These are phyloP conservation scores for Penicillium lividum DNA, from an alignment of 495 filamentous ascomycete species.

Conservation along the genomic window DNA sequence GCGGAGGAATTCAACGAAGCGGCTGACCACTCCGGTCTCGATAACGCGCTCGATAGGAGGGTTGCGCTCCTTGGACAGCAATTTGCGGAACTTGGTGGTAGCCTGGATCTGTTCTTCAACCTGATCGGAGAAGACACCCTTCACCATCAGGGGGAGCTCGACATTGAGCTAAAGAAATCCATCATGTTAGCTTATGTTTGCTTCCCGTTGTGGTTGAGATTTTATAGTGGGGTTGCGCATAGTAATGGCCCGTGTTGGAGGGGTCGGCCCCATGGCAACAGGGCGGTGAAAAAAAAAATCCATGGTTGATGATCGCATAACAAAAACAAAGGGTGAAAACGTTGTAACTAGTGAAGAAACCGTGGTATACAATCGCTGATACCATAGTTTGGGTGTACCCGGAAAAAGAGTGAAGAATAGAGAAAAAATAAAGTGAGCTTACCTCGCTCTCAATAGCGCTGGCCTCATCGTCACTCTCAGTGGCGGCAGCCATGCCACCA, in stretches of 20 bases:
- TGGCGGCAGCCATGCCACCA: conserved; percentile 79
- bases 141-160: conserved; percentile 96
- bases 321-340: conserved; percentile 24
- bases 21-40: conserved; percentile 94
- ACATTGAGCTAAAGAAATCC: conserved; percentile 75
- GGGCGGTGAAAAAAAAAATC: conserved; percentile 47
- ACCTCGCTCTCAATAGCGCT: conserved; percentile 95
- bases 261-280: conserved; percentile 35
- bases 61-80: conserved; percentile 98
- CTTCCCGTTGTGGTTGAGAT: conserved; percentile 10
- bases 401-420: conserved; percentile 19
- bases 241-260: conserved; percentile 26
- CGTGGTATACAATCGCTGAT: background rate
- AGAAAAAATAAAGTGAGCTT: conserved; percentile 44
- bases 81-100: conserved; percentile 98
- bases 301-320: conserved; percentile 39
- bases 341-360: background rate
- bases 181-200: conserved; percentile 39
- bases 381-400: background rate
- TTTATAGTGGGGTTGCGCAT: conserved; percentile 23
- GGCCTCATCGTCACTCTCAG: conserved; percentile 96
- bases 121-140: conserved; percentile 96
- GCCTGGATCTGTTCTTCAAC: conserved; percentile 97
- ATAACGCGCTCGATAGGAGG: conserved; percentile 99
- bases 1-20: conserved; percentile 97